Percentiles rank a stretch among this genome's conserved stretches.
phyloP scores from a whole-genome alignment of 176 grass and related monocot genomes.

The Rhynchospora breviuscula region DNA sequence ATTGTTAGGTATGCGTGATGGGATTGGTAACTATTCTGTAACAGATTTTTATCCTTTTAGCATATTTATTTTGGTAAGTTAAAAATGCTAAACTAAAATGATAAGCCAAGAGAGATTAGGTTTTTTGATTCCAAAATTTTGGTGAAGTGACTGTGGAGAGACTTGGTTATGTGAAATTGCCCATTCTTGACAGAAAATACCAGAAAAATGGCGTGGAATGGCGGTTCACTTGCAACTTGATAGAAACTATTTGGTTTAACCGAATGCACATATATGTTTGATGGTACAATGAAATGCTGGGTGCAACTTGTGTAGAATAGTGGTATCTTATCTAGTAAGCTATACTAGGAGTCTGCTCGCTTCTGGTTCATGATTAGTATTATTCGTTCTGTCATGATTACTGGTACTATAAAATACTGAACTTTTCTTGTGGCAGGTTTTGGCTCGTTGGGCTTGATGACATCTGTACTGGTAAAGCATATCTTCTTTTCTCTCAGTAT shows the following conservation, averaged over 20 bases:
- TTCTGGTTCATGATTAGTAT: not conserved
- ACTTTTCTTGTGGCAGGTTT: conserved; percentile 60
- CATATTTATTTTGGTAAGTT: not conserved
- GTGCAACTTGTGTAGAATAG: not conserved
- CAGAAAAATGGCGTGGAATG: not conserved
- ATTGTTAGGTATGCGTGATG: not conserved
- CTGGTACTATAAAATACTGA: conserved; percentile 6
- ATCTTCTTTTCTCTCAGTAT: not conserved
- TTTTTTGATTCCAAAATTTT: conserved; percentile 11
- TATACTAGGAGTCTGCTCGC: not conserved
- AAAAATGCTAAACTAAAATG: not conserved
- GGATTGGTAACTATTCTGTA: not conserved
- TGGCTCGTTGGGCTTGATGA: conserved; percentile 91
- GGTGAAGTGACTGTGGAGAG: not conserved
- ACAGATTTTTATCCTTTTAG: not conserved
- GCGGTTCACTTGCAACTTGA: not conserved
- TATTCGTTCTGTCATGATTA: not conserved
- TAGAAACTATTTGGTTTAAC: not conserved
- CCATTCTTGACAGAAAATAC: not conserved
- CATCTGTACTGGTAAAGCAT: conserved; percentile 64
- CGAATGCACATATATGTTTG: not conserved
- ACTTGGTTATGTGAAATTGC: not conserved
- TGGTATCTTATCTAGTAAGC: not conserved
- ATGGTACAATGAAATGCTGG: not conserved
- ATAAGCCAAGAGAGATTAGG: not conserved